Evolutionary conservation across 2,329 filamentous ascomycete genomes (phyloP), one percentile per base, ranked within the genome.

Genomic region (Thelonectria discophora): DNA sequence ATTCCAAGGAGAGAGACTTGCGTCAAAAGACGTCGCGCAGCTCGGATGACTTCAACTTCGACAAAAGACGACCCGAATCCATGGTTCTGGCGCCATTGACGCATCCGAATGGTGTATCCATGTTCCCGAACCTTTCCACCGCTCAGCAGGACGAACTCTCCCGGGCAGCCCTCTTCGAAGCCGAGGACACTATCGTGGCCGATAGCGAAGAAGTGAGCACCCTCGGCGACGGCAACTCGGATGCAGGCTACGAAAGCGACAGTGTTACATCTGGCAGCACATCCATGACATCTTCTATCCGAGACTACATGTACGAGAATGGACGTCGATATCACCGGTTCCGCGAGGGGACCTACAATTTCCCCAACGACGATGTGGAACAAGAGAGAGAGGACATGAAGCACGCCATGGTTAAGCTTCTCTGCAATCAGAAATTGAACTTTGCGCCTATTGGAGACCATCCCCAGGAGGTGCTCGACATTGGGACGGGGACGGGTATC

Each of bases 291-390:
- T 79, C 77, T 3, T 76, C 75, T 39, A 76, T 85, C 21, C 75
- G 81, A 45, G 80, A 87, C 62, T 87, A 84, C 65, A 76, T 79
- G 50, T 80, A 77, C 58, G 84, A 87, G 67, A 86, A 88, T 68
- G 86, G 86, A n/a, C 79, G 85, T 21, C 79, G 85, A 24, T 88
- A 88, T 60, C 85, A 87, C 67, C 78, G 78, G 43, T 86, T 84
- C 68, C 77, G 83, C 17, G 82, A 84, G 58, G 84, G 84, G 6
- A 69, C 73, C 11, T 88, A 88, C 67, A 82, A 82, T 56, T 86
- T 87, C 51, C 86, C 86, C 24, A 88, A 87, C 57, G 86, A 88
- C 62, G 85, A 87, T 50, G 75, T 80, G 5, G 86, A 88, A 73
- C 84, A 87, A 69, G 84, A 87, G 65, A 76, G 84, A 39, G 81